Evolutionary conservation across 768 basidiomycete species (phyloP), one percentile per base, ranked within the genome.

Genomic region (Lactarius indigo): DNA sequence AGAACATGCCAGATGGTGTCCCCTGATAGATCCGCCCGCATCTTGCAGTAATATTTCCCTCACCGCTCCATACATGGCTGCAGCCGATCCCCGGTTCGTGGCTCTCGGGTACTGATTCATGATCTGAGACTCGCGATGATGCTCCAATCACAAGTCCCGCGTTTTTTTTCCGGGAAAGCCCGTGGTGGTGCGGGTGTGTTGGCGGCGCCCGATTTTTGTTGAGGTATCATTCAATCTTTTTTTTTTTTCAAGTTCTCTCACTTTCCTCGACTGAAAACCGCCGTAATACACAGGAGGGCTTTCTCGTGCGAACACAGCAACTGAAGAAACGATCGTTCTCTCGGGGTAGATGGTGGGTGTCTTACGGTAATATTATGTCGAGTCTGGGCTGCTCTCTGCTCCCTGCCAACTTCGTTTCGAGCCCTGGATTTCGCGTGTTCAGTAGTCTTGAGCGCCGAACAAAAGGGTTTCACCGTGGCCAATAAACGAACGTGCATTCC

Each of bases 121-220:
- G 50, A 52, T 52, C 50, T 50, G 1, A 52, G 50, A 52, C 50
- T 28, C 47, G n/a, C 44, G 26, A 50, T 50, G 47, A 50, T 47
- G 44, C 44, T 23, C 47, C n/a, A 23, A 52, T 52, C 12, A 50
- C 13, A 26, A 17, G 50, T n/a, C 26, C 50, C 50, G 26, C 23
- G 10, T 12, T 50, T 17, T 28, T 31, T 55, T 61, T 56, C 28
- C 33, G 33, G 65, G 35, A 10, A 57, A 50, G 20, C 10, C 65
- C 65, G 65, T 50, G 26, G 15, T 54, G 26, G 23, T 42, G 31
- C n/a, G 42, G 64, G n/a, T 26, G 23, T 50, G n/a, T 23, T 50
- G n/a, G 42, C 4, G 44, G n/a, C 50, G 50, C 50, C 50, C 13
- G 13, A n/a, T 26, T 1, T 26, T 52, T 26, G 26, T 52, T 52